These are phyloP conservation scores for Rosa lucieae DNA, from an alignment of 306 rosid species.

Conservation along the genomic window DNA sequence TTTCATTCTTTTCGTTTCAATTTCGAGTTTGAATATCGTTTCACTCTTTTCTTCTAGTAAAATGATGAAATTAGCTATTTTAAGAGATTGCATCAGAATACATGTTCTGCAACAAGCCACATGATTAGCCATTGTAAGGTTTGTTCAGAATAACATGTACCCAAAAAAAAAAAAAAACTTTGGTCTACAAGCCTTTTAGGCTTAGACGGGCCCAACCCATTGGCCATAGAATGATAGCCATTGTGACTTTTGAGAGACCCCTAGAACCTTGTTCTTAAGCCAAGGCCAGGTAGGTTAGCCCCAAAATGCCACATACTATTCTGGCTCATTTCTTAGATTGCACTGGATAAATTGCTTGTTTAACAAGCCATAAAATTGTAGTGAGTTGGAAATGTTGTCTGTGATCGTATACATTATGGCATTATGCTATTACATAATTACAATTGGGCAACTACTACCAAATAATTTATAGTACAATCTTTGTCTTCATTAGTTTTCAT, in stretches of 20 bases:
- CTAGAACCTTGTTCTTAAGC: not conserved
- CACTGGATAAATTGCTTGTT: not conserved
- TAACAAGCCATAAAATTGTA: not conserved
- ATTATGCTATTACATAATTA: not conserved
- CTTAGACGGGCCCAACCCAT: not conserved
- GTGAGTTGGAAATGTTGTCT: not conserved
- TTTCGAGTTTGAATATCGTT: too few species aligned
- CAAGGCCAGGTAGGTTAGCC: not conserved
- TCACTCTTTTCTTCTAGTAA: too few species aligned
- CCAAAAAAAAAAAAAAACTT: not conserved
- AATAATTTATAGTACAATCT: not conserved
- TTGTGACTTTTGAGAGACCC: not conserved
- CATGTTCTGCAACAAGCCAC: not conserved
- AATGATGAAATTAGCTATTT: not conserved
- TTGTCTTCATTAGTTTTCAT: not conserved
- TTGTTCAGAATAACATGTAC: not conserved
- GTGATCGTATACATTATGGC: not conserved
- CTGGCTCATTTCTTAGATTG: not conserved
- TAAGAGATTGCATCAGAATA: not conserved
- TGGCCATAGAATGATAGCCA: not conserved
- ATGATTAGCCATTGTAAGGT: not conserved
- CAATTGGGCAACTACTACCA: not conserved
- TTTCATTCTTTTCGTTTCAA: too few species aligned
- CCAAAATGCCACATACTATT: not conserved
- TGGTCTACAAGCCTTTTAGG: not conserved